Conservation (phyloP, 495 filamentous ascomycete genomes). For the Trichoderma gamsii region DNA sequence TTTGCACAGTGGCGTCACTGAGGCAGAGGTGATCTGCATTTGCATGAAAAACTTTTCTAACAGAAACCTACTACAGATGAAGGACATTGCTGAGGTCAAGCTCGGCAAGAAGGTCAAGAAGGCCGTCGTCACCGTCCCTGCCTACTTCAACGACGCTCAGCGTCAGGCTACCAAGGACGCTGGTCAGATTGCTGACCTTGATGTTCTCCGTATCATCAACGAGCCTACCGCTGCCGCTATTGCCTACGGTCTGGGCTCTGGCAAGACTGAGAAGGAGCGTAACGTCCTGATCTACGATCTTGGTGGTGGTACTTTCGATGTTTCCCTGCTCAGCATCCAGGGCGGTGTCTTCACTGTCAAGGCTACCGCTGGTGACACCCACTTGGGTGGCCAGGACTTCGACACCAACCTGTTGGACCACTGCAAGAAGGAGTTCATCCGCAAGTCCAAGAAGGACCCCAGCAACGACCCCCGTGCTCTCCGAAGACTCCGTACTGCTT, state of each 20-base stretch:
- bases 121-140: conserved; percentile 95
- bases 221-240: conserved; percentile 97
- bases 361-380: conserved; percentile 97
- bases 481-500: conserved; percentile 94
- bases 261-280: conserved; percentile 94
- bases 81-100: conserved; percentile 95
- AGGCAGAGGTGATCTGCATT: background rate
- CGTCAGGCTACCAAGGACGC: conserved; percentile 99
- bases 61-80: conserved; percentile 57
- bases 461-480: conserved; percentile 91
- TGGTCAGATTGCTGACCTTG: conserved; percentile 93
- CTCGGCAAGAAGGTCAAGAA: conserved; percentile 96
- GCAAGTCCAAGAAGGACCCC: conserved; percentile 81
- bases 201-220: conserved; percentile 99
- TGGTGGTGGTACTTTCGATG: conserved; percentile 99
- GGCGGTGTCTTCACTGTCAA: conserved; percentile 99
- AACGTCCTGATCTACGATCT: conserved; percentile 99
- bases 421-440: conserved; percentile 90
- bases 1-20: background rate
- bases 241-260: conserved; percentile 87
- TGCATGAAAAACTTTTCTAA: background rate
- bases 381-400: conserved; percentile 98
- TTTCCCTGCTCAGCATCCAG: conserved; percentile 95
- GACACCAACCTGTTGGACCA: conserved; percentile 96
- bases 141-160: conserved; percentile 99